Base-by-base conservation (phyloP, 495 filamentous ascomycete species). In the Aspergillus sparsus region DNA sequence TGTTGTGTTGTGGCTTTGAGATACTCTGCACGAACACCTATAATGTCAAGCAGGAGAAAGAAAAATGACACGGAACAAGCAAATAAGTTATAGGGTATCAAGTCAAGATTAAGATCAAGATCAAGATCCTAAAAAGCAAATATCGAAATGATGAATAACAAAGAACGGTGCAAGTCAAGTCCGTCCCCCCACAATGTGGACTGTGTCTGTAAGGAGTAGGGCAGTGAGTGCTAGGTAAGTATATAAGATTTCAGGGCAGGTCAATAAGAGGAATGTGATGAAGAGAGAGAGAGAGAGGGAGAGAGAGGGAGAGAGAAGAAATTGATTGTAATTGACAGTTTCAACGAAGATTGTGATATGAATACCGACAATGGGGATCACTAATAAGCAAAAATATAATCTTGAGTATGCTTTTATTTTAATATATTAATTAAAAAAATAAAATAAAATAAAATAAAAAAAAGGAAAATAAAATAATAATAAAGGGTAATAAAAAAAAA, bases 31-130 rank as follows among this genome's bases (percentile, higher is more conserved):
- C 57, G 12, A 18, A 42, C 21, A 53, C 52, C 37, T 49, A 13
- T 55, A 32, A 36, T 41, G 51, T 55, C 49, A 35, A 33, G 35
- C 46, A 16, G 49, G 35, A 52, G 36, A 46, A 53, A 41, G 59
- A 66, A 66, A 63, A 36, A 63, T 53, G 51, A 55, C 62, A 63
- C 55, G 10, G 51, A 66, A 62, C 58, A 62, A 65, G 55, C 58
- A 65, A 66, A 62, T 56, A 66, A 66, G 41, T 53, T 58, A 60
- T 59, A 62, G 45, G 41, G 52, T 55, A 47, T 55, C 36, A 49
- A 51, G 21, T 34, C 34, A 55, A 55, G 52, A 61, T 55, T n/a
- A 18, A 62, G 53, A 51, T 35, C 57, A 60, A 45, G 27, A 42
- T 54, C 57, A 45, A 41, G 60, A 60, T 53, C 51, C 53, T 35